Evolutionary conservation across 2,329 filamentous ascomycete genomes (phyloP).

Genomic region (Epichloe uncinata): DNA sequence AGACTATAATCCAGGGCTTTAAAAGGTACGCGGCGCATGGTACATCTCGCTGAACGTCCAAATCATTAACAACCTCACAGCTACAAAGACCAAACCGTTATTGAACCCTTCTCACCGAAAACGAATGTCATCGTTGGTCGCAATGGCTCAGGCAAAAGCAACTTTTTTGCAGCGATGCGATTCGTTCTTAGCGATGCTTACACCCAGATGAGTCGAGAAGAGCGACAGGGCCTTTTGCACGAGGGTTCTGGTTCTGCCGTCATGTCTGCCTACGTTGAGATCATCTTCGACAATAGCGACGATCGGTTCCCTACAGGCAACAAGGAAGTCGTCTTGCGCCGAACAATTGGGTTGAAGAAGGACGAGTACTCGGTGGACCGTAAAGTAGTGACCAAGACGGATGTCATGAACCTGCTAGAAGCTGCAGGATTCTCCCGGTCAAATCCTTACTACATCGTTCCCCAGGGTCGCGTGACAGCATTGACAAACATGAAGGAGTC

Average conservation of each 20-base stretch:
- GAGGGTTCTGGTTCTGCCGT: constrained; percentile 96
- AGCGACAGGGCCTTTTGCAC: constrained; percentile 90
- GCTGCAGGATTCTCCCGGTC: constrained; percentile 93
- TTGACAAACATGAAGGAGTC: constrained; percentile 98
- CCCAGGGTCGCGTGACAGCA: constrained; percentile 88
- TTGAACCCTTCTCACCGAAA: constrained; percentile 93
- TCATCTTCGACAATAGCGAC: constrained; percentile 96
- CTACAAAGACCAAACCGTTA: constrained; percentile 99
- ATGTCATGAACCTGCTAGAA: constrained; percentile 91
- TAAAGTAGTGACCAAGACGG: constrained; percentile 87
- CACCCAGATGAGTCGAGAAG: constrained; percentile 87
- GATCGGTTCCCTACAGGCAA: constrained; percentile 90
- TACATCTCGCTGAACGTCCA: neutral
- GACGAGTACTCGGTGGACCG: constrained; percentile 97
- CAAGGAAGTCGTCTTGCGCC: constrained; percentile 77
- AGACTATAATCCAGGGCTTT: constrained; percentile 99
- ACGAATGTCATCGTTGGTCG: constrained; percentile 98
- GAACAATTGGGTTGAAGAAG: constrained; percentile 94
- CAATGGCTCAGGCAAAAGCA: constrained; percentile 98
- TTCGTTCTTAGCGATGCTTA: constrained; percentile 98
- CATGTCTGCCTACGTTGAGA: constrained; percentile 98
- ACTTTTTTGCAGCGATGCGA: constrained; percentile 97
- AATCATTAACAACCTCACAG: constrained; percentile 31
- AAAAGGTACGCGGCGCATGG: constrained; percentile 61
- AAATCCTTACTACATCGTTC: constrained; percentile 98